phyloP scores from a whole-genome alignment of 371 early-diverging fungal genomes.

The Capillidium heterosporum region DNA sequence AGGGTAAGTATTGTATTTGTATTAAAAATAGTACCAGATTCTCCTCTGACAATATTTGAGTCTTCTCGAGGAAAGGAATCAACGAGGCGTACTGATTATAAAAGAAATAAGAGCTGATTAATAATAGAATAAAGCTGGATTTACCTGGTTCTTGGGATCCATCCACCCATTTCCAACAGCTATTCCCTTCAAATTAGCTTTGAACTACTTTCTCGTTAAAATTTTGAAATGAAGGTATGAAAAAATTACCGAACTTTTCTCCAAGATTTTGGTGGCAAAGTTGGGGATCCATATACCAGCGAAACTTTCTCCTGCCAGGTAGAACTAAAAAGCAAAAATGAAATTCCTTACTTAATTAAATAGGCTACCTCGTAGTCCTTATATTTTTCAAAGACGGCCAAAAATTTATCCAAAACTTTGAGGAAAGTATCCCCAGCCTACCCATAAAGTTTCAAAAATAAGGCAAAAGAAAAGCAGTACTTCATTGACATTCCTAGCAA shows the following conservation, averaged over 20 bases:
- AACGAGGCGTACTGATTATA: slow-evolving; percentile 27
- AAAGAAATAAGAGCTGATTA: background rate
- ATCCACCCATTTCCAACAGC: slow-evolving; percentile 84
- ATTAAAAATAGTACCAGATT: slow-evolving; percentile 13
- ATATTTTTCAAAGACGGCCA: slow-evolving; percentile 36
- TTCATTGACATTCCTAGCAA: background rate
- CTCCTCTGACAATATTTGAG: slow-evolving; percentile 18
- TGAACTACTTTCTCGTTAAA: background rate
- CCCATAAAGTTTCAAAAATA: background rate
- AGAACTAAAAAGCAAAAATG: slow-evolving; percentile 23
- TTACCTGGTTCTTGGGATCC: slow-evolving; percentile 52
- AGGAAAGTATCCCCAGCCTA: slow-evolving; percentile 33
- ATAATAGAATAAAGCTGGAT: background rate
- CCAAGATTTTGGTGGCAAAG: slow-evolving; percentile 35
- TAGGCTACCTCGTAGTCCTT: slow-evolving; percentile 22
- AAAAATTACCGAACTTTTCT: slow-evolving; percentile 13
- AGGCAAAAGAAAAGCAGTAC: background rate
- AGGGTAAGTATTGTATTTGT: background rate
- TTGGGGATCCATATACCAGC: slow-evolving; percentile 79
- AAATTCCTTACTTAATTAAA: background rate
- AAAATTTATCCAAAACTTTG: slow-evolving; percentile 38
- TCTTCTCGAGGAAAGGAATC: slow-evolving; percentile 20
- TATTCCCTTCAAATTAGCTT: slow-evolving; percentile 41
- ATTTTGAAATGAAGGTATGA: background rate
- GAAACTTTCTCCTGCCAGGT: slow-evolving; percentile 70